Evolutionary conservation across 2,329 filamentous ascomycete genomes (phyloP).

Genomic region (Phyllosticta citribraziliensis): DNA sequence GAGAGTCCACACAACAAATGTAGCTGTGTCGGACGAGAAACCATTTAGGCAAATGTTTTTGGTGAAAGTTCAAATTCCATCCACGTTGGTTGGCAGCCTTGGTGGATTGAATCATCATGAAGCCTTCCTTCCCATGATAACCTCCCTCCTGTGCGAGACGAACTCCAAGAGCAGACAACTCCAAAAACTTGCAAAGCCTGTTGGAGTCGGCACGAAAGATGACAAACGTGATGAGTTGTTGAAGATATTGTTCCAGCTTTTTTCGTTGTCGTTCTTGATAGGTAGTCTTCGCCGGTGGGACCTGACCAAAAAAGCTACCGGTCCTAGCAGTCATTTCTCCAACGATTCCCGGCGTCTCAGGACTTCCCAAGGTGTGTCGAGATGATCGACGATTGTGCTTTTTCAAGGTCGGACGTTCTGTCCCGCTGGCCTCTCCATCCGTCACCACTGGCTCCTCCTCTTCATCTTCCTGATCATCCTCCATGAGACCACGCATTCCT

Average conservation of each 20-base stretch:
- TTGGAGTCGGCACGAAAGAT: slow-evolving; percentile 97
- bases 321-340: slow-evolving; percentile 20
- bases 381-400: slow-evolving; percentile 44
- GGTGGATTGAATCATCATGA: slow-evolving; percentile 80
- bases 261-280: slow-evolving; percentile 75
- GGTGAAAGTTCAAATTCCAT: slow-evolving; percentile 43
- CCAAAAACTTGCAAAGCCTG: slow-evolving; percentile 87
- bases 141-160: slow-evolving; percentile 89
- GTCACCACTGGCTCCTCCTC: slow-evolving; percentile 57
- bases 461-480: slow-evolving; percentile 56
- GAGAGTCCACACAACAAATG: slow-evolving; percentile 94
- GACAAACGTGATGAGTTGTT: slow-evolving; percentile 89
- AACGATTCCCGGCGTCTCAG: slow-evolving; percentile 17
- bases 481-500: slow-evolving; percentile 58
- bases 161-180: slow-evolving; percentile 87
- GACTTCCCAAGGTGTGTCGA: slow-evolving; percentile 40
- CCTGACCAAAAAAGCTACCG: slow-evolving; percentile 32
- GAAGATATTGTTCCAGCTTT: slow-evolving; percentile 80
- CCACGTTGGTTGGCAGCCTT: slow-evolving; percentile 82
- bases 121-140: slow-evolving; percentile 96
- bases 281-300: slow-evolving; percentile 34
- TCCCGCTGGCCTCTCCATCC: slow-evolving; percentile 60
- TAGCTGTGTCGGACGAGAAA: slow-evolving; percentile 97
- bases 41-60: slow-evolving; percentile 86
- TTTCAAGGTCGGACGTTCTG: slow-evolving; percentile 45